A percentile compares a stretch with the other conserved stretches of the same genome.
phyloP scores from a whole-genome alignment of 2,329 filamentous ascomycete species.

The Nemania diffusa region DNA sequence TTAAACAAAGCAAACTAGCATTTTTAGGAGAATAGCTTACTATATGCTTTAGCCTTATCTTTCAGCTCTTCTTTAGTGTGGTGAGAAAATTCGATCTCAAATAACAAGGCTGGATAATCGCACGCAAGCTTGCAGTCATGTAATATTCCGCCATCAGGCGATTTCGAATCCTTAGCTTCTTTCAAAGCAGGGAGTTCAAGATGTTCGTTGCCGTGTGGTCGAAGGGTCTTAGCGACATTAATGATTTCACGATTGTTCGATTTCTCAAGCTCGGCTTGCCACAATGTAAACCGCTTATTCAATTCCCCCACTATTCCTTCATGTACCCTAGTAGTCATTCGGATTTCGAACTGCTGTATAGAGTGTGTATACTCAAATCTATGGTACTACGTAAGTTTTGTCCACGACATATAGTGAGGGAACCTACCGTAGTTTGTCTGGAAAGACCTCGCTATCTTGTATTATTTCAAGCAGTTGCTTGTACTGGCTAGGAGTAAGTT shows the following conservation, averaged over 20 bases:
- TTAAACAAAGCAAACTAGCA: neutral
- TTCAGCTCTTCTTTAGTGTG: neutral
- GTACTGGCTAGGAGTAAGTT: slow-evolving; percentile 14
- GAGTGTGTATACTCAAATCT: slow-evolving; percentile 22
- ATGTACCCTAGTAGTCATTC: neutral
- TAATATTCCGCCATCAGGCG: slow-evolving; percentile 9
- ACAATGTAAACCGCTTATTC: neutral
- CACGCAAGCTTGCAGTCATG: neutral
- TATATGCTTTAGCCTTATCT: slow-evolving; percentile 1
- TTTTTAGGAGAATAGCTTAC: neutral
- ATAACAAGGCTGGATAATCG: slow-evolving; percentile 3
- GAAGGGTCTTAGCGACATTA: neutral
- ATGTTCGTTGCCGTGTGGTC: neutral
- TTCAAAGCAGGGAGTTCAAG: neutral
- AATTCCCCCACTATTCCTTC: neutral
- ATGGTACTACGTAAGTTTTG: slow-evolving; percentile 1
- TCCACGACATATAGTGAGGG: neutral
- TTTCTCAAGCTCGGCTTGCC: neutral
- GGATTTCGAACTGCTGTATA: slow-evolving; percentile 20
- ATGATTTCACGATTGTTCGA: neutral
- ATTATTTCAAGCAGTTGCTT: slow-evolving; percentile 6
- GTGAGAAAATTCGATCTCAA: slow-evolving; percentile 1
- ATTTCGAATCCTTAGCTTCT: neutral
- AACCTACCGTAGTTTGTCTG: slow-evolving; percentile 12
- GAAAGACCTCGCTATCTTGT: neutral